phyloP scores from a whole-genome alignment of 192 early-diverging fungal genomes.

The Backusella macrospora region DNA sequence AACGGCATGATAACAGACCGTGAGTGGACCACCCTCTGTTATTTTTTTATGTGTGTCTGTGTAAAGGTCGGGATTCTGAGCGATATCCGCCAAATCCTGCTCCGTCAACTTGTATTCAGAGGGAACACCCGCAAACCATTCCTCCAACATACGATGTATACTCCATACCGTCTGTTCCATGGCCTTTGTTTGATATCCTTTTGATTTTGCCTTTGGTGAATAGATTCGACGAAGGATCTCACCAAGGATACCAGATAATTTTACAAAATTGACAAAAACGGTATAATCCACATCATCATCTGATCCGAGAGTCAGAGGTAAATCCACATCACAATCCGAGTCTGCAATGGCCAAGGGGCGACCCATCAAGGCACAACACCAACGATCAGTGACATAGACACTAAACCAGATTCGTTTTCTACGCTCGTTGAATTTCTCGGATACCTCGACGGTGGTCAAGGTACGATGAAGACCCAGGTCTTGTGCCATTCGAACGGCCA shows the following conservation, averaged over 20 bases:
- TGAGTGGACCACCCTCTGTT: conserved; percentile 26
- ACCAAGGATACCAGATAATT: conserved; percentile 39
- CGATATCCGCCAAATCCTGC: neutral
- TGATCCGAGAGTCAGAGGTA: conserved; percentile 24
- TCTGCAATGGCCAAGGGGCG: conserved; percentile 51
- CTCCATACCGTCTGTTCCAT: conserved; percentile 31
- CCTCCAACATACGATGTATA: conserved; percentile 32
- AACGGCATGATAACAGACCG: conserved; percentile 38
- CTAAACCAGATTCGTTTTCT: conserved; percentile 74
- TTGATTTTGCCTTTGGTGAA: conserved; percentile 35
- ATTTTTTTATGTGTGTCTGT: conserved; percentile 6
- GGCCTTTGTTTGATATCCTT: conserved; percentile 18
- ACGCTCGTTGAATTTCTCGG: conserved; percentile 54
- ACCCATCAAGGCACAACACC: conserved; percentile 47
- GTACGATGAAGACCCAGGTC: conserved; percentile 79
- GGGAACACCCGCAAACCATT: conserved; percentile 35
- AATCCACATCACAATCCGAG: conserved; percentile 42
- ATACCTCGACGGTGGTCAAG: conserved; percentile 46
- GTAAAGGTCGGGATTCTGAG: neutral
- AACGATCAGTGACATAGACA: conserved; percentile 70
- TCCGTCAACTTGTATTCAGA: conserved; percentile 19
- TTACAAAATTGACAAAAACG: conserved; percentile 39
- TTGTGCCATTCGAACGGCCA: conserved; percentile 77
- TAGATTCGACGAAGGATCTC: conserved; percentile 39
- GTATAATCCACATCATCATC: conserved; percentile 13